phyloP scores from a whole-genome alignment of 352 stramenopile genomes.

The Elongisporangium undulatum region DNA sequence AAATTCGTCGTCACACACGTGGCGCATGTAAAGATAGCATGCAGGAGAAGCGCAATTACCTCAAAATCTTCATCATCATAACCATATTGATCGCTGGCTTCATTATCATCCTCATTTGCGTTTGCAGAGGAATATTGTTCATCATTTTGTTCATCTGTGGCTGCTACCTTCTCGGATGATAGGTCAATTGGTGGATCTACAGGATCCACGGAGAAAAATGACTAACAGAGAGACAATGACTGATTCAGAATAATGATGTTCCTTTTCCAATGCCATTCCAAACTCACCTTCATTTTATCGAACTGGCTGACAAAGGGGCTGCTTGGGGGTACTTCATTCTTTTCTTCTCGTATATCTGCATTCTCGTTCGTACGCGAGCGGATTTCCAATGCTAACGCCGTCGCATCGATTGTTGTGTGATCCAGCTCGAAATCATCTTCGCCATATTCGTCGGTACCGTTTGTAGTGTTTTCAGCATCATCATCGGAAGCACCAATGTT shows the following conservation, averaged over 20 bases:
- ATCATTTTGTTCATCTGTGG: constrained; percentile 1
- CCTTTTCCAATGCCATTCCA: neutral
- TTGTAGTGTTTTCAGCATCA: constrained; percentile 11
- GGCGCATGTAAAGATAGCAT: neutral
- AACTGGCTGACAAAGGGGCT: constrained; percentile 28
- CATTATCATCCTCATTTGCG: constrained; percentile 6
- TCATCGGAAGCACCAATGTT: constrained; percentile 2
- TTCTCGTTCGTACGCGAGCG: neutral
- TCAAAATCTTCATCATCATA: constrained; percentile 82
- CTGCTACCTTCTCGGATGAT: neutral
- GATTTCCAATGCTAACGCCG: constrained; percentile 2
- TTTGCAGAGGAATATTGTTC: constrained; percentile 3
- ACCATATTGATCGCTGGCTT: constrained; percentile 36
- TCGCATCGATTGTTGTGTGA: constrained; percentile 27
- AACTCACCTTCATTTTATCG: constrained; percentile 32
- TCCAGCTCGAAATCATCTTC: constrained; percentile 69
- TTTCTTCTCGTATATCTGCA: neutral
- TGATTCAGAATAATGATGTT: neutral
- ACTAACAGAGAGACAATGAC: neutral
- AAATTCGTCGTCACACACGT: neutral
- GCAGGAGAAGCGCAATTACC: constrained; percentile 10
- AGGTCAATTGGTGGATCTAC: neutral
- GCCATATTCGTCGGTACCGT: constrained; percentile 28
- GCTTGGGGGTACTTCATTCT: neutral
- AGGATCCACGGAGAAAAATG: constrained; percentile 5